Base-by-base conservation (phyloP, 192 early-diverging fungal species). In the Gigaspora rosea region DNA sequence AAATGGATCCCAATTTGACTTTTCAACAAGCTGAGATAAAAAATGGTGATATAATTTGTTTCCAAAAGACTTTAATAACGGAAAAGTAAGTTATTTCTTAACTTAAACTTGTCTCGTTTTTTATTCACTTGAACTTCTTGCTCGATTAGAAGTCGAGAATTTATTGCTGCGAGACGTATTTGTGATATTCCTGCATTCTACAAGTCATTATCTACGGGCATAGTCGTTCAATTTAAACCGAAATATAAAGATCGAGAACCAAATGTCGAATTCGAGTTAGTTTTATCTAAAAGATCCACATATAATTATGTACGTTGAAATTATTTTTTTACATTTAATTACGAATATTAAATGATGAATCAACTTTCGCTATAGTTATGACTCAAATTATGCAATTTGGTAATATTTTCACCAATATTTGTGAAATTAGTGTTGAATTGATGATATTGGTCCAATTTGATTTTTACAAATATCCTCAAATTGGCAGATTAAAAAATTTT, bases 41-140 rank as follows among this genome's bases (percentile, higher is more conserved):
- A 80, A 92, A 92, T 70, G 97, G 97, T 46, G 97, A 99, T 79
- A 98, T 99, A 70, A 88, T 99, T 70, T 92, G 88, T 77, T 91
- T 92, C 81, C 95, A 97, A 82, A 82, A 81, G 27, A 82, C 82
- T 27, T 75, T 90, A 27, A 85, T 80, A 20, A 80, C 76, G 46
- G 80, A 84, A 76, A 82, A 88, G 82, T 87, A 80, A 20, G 79
- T 78, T 54, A 35, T 51, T 22, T 58, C 10, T 41, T 48, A 32
- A 27, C 52, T 16, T 16, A 8, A 48, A 9, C 2, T 57, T 51
- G 16, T 18, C 6, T 56, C n/a, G 8, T 72, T 57, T 56, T 0
- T 20, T 8, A 33, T 49, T 68, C 22, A 22, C 3, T 22, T 13
- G 2, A 5, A 52, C 1, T 15, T n/a, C 35, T 18, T 33, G 18